Evolutionary conservation across 2,329 filamentous ascomycete genomes (phyloP).

Genomic region (Byssothecium circinans): DNA sequence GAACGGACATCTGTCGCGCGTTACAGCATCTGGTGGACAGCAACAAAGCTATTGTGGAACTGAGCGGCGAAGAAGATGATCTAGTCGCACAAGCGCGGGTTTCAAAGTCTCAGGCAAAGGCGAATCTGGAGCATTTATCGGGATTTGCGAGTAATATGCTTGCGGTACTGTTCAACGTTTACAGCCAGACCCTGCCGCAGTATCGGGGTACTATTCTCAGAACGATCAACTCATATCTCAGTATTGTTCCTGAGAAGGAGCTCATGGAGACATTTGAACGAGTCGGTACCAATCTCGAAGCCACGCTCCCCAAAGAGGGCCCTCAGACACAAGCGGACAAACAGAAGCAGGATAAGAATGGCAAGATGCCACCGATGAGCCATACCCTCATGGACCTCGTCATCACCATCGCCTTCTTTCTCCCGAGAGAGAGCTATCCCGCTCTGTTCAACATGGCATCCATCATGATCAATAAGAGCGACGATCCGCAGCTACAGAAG

Average conservation of each 20-base stretch:
- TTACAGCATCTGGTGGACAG: constrained; percentile 88
- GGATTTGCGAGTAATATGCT: constrained; percentile 83
- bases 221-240: constrained; percentile 92
- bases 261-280: constrained; percentile 85
- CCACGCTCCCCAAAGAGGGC: constrained; percentile 63
- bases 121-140: constrained; percentile 80
- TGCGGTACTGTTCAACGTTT: constrained; percentile 98
- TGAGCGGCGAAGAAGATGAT: constrained; percentile 68
- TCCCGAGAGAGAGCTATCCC: constrained; percentile 82
- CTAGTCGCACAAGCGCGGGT: constrained; percentile 77
- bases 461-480: constrained; percentile 75
- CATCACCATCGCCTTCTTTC: constrained; percentile 92
- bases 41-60: constrained; percentile 75
- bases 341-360: constrained; percentile 64
- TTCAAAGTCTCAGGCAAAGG: constrained; percentile 71
- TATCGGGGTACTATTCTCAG: constrained; percentile 88
- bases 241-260: constrained; percentile 77
- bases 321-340: constrained; percentile 65
- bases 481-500: constrained; percentile 93
- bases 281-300: constrained; percentile 80
- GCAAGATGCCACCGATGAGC: constrained; percentile 84
- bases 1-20: constrained; percentile 82
- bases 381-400: constrained; percentile 97
- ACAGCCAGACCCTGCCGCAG: constrained; percentile 92
- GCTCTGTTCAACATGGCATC: constrained; percentile 85